Evolutionary conservation across 768 basidiomycete species (phyloP).

Genomic region (Boletales sp.): DNA sequence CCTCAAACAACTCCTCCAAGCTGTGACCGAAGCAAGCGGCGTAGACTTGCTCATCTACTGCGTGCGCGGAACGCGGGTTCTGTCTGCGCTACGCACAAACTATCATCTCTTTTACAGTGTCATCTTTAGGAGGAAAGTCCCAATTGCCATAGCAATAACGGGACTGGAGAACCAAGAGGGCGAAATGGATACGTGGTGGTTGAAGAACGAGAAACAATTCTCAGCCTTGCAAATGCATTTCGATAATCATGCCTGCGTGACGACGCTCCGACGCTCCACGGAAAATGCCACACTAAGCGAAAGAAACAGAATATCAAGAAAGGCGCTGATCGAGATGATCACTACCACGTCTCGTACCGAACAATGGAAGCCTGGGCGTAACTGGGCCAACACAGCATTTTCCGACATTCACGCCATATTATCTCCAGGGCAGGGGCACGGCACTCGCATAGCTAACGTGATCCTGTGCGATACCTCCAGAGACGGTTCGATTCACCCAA

Average conservation of each 20-base stretch:
- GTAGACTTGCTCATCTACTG: slow-evolving; percentile 28
- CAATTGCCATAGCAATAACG: slow-evolving; percentile 36
- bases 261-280: slow-evolving; percentile 22
- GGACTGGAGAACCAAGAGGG: slow-evolving; percentile 35
- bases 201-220: slow-evolving; percentile 25
- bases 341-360: slow-evolving; percentile 13
- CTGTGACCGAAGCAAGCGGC: slow-evolving; percentile 8
- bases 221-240: slow-evolving; percentile 31
- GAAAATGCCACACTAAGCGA: slow-evolving; percentile 7
- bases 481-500: not conserved
- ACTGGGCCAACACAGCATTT: slow-evolving; percentile 19
- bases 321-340: slow-evolving; percentile 17
- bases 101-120: slow-evolving; percentile 38
- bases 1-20: slow-evolving; percentile 26
- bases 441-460: slow-evolving; percentile 10
- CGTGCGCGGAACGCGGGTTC: slow-evolving; percentile 22
- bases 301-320: slow-evolving; percentile 21
- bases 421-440: slow-evolving; percentile 4
- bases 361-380: slow-evolving; percentile 25
- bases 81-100: slow-evolving; percentile 26
- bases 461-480: slow-evolving; percentile 23
- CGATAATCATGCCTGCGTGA: slow-evolving; percentile 37
- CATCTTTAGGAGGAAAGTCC: slow-evolving; percentile 38
- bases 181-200: slow-evolving; percentile 31
- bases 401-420: slow-evolving; percentile 18